A percentile compares a stretch with the other conserved stretches of the same genome.
phyloP scores from a whole-genome alignment of 441 rosid species.

The Hura crepitans region DNA sequence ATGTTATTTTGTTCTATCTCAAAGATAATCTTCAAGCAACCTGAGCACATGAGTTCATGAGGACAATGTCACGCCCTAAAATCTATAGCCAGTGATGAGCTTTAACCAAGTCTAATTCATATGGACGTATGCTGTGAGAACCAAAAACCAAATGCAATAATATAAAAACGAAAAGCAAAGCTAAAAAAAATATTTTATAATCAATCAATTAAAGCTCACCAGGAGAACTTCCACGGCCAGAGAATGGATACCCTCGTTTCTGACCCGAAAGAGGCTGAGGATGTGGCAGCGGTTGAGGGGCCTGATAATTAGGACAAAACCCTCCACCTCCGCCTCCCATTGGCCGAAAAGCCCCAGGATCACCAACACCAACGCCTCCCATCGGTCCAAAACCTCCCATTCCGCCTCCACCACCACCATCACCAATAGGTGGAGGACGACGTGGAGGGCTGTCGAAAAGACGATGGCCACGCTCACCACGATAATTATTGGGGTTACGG shows the following conservation, averaged over 20 bases:
- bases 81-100: neutral
- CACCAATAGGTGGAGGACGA: slow-evolving; percentile 31
- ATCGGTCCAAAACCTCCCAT: slow-evolving; percentile 37
- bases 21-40: neutral
- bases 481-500: slow-evolving; percentile 60
- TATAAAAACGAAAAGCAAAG: neutral
- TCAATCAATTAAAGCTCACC: slow-evolving; percentile 28
- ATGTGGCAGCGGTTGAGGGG: slow-evolving; percentile 24
- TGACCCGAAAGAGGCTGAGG: slow-evolving; percentile 55
- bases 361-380: slow-evolving; percentile 25
- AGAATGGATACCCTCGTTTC: slow-evolving; percentile 56
- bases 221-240: slow-evolving; percentile 55
- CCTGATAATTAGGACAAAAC: slow-evolving; percentile 43
- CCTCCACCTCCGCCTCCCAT: slow-evolving; percentile 33
- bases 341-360: slow-evolving; percentile 36
- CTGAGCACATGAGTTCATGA: neutral
- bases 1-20: neutral
- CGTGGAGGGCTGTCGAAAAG: slow-evolving; percentile 50
- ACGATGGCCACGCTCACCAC: slow-evolving; percentile 30
- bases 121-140: neutral
- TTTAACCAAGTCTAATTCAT: neutral
- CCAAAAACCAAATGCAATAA: neutral
- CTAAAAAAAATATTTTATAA: neutral
- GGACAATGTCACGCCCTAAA: neutral
- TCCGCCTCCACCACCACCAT: slow-evolving; percentile 32